These are phyloP conservation scores for Karstenula rhodostoma DNA, from an alignment of 2,329 filamentous ascomycete genomes.

Conservation along the genomic window DNA sequence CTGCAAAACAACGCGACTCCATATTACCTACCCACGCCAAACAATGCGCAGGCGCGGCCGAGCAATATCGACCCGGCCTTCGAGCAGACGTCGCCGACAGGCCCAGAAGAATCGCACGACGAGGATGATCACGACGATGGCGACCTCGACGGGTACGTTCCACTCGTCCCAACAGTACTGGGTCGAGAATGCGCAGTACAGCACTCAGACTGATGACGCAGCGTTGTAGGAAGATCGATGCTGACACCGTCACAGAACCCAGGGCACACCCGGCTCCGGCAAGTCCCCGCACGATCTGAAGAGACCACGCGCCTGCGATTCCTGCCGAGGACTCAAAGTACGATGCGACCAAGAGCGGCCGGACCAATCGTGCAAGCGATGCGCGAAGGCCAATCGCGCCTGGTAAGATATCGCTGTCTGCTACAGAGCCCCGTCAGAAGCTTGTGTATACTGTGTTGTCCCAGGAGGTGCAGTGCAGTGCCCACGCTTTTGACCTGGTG, in stretches of 20 bases:
- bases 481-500: no score
- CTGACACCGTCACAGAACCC: slow-evolving; percentile 27
- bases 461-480: no score
- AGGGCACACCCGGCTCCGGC: slow-evolving; percentile 39
- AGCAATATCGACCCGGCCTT: slow-evolving; percentile 42
- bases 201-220: no score
- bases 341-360: slow-evolving; percentile 81
- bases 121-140: slow-evolving; percentile 42
- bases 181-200: no score
- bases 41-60: slow-evolving; percentile 29
- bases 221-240: background rate
- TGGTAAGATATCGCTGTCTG: slow-evolving; percentile 56
- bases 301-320: slow-evolving; percentile 57
- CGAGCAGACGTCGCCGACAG: slow-evolving; percentile 40
- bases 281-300: slow-evolving; percentile 52
- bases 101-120: slow-evolving; percentile 31
- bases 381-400: slow-evolving; percentile 78
- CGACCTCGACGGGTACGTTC: slow-evolving; percentile 40
- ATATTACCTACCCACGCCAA: slow-evolving; percentile 43
- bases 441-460: no score
- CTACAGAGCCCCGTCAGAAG: no score
- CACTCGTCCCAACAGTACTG: no score
- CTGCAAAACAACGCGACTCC: slow-evolving; percentile 36
- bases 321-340: slow-evolving; percentile 55
- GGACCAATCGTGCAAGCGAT: slow-evolving; percentile 69